phyloP scores from a whole-genome alignment of 2,329 filamentous ascomycete genomes.

The Exophiala sp. region DNA sequence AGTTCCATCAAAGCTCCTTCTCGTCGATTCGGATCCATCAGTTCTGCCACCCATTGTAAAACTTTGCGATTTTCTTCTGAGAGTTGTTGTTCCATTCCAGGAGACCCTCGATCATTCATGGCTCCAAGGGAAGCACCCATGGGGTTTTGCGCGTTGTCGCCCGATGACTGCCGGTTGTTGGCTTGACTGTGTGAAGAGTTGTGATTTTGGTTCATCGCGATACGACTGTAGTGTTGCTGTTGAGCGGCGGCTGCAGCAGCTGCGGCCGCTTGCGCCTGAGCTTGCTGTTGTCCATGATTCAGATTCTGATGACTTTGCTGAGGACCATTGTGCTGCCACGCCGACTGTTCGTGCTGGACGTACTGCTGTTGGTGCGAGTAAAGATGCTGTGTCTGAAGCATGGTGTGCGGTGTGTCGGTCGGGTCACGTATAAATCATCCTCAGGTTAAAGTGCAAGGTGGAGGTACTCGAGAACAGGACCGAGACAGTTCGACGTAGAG shows the following conservation, averaged over 20 bases:
- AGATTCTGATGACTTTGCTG: constrained; percentile 36
- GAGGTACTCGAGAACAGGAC: not conserved
- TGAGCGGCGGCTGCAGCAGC: constrained; percentile 41
- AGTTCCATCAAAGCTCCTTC: constrained; percentile 91
- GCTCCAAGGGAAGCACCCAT: constrained; percentile 19
- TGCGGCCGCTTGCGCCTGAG: constrained; percentile 41
- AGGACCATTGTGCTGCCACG: constrained; percentile 43
- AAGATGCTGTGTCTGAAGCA: constrained; percentile 56
- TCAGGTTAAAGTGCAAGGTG: constrained; percentile 7
- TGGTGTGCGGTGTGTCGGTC: constrained; percentile 13
- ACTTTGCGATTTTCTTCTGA: constrained; percentile 90
- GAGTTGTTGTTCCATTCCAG: constrained; percentile 61
- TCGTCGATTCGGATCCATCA: constrained; percentile 80
- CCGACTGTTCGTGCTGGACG: constrained; percentile 45
- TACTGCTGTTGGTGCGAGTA: constrained; percentile 59
- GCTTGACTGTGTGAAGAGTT: constrained; percentile 27
- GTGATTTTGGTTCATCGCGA: constrained; percentile 63
- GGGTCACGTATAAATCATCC: constrained; percentile 21
- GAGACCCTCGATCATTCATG: constrained; percentile 23
- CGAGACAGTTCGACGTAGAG: not conserved
- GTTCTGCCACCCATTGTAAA: constrained; percentile 87
- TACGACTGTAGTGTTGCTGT: constrained; percentile 65
- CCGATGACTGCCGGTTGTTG: constrained; percentile 20
- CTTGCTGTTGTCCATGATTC: constrained; percentile 37
- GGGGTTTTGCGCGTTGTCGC: constrained; percentile 20